Base-by-base conservation (phyloP, 257 asterid genomes). In the Nicotiana undulata region DNA sequence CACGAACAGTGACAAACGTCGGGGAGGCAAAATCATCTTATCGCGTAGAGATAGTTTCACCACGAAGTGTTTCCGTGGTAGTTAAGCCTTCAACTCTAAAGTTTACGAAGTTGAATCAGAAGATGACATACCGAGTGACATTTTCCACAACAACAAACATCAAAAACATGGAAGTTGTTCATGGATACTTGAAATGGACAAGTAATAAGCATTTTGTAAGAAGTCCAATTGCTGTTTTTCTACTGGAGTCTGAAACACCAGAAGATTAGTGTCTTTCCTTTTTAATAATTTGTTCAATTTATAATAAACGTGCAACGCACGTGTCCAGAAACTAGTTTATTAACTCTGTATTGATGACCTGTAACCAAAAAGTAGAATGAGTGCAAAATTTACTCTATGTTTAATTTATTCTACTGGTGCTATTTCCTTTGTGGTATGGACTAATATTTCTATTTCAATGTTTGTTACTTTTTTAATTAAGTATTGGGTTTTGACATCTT, bases 1-100 rank as follows among this genome's bases (percentile, higher is more conserved):
- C 87, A 0, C 83, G 90, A 81, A 89, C 85, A 4, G 91, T 88
- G 52, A 88, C 87, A 2, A 88, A 88, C 1, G 91, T 88, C 4
- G 89, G 88, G 3, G 85, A 83, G 12, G 86, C 87, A 8, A 49
- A 63, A 0, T 83, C 91, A 20, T 28, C 29, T 6, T 88, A 85
- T 22, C 2, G 2, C 24, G 85, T 64, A 1, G 24, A n/a, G 77
- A 31, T 83, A 1, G 83, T 70, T n/a, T 51, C 61, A 17, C 68
- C 84, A 17, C 79, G 72, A 15, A 77, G 80, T 9, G 86, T 87
- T 26, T 51, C 56, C 0, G 32, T 87, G 46, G 52, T 31, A 0
- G 87, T 85, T 16, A 44, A 49, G 55, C 90, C 88, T 0, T 34
- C 46, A 3, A 29, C n/a, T 26, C 83, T 85, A 17, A 55, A 8